Evolutionary conservation across 305 asterid genomes (phyloP).

Genomic region (Caryopteris hybrid): DNA sequence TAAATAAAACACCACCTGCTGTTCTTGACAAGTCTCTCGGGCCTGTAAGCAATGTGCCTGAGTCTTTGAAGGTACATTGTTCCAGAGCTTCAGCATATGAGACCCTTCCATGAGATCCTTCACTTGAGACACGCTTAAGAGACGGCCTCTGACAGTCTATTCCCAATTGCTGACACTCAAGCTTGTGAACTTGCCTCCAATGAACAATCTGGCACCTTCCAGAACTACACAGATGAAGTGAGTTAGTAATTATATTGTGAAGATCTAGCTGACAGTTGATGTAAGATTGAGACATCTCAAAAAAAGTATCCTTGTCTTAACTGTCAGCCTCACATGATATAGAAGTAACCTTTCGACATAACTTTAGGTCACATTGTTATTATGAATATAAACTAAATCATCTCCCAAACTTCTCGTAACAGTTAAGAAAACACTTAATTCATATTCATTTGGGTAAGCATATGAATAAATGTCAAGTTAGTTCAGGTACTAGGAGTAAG

Average conservation of each 20-base stretch:
- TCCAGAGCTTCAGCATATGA: too few species aligned
- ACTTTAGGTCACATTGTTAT: too few species aligned
- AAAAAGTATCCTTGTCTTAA: neutral
- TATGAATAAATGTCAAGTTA: neutral
- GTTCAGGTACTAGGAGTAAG: neutral
- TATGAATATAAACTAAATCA: neutral
- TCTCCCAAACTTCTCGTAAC: neutral
- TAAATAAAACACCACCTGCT: conserved; percentile 33
- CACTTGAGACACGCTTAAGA: conserved; percentile 22
- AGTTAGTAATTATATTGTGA: neutral
- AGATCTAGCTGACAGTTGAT: neutral
- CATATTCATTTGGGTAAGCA: neutral
- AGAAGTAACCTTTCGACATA: neutral
- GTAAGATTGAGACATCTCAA: neutral
- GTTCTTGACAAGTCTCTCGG: conserved; percentile 26
- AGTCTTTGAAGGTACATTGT: conserved; percentile 22
- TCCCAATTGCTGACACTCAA: conserved; percentile 66
- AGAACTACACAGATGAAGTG: conserved; percentile 47
- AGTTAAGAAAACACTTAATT: neutral
- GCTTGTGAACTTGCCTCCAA: conserved; percentile 91
- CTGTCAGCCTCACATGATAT: neutral
- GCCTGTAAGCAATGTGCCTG: conserved; percentile 25
- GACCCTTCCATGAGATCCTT: conserved; percentile 32
- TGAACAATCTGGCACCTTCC: conserved; percentile 86
- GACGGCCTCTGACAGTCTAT: conserved; percentile 32